Base-by-base conservation (phyloP, 352 stramenopile species). In the Phytophthora megakarya region DNA sequence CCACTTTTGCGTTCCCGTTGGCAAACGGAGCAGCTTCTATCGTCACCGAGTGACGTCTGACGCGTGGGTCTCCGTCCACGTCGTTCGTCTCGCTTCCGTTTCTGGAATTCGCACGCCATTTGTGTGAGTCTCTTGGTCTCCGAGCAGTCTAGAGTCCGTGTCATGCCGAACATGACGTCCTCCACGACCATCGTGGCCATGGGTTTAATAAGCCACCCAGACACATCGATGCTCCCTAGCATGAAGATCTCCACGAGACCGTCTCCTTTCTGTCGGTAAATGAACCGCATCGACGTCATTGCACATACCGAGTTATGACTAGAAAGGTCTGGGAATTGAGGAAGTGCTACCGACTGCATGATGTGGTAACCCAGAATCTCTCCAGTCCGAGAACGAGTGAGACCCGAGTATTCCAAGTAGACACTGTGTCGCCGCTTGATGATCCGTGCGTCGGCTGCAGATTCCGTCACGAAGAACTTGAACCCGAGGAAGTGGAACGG, bases 401-500 rank as follows among this genome's bases (percentile, higher is more conserved):
- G 47, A 11, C 78, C 78, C 40, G 56, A 57, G 40, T 73, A 76
- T 32, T 85, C 75, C 21, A 88, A 42, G 56, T 84, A 88, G 21
- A 84, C 35, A 9, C 64, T 65, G 64, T 88, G 76, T 21, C 76
- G 73, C 32, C 78, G 60, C 51, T 73, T 74, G 46, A 84, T 60
- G n/a, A 81, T 43, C 25, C 72, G 72, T 2, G 65, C 66, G 18
- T 69, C 68, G 21, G 53, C 49, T 21, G 67, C 58, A 0, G 77
- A 71, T 45, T 76, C 72, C 35, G 67, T 80, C 46, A 80, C 75
- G 32, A 85, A 65, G 68, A 76, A 88, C 59, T 88, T 88, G 65
- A 80, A 85, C n/a, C 75, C 78, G 18, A 87, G 65, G 43, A 78
- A 84, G 35, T 80, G 67, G 26, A 79, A 80, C 3, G 78, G 78